Evolutionary conservation across 495 filamentous ascomycete genomes (phyloP).

Genomic region (Lepidopterella palustris): DNA sequence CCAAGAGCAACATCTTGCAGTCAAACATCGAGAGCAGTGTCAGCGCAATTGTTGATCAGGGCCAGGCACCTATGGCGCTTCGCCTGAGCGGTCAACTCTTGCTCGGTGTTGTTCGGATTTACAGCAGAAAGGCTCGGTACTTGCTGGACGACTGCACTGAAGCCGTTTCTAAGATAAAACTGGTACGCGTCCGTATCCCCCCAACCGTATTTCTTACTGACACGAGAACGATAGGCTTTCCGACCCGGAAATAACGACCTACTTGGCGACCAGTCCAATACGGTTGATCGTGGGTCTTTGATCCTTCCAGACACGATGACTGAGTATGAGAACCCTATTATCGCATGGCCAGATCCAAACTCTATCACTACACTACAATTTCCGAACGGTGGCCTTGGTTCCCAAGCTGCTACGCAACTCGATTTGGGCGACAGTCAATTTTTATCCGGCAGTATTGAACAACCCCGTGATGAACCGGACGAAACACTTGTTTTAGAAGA

Average conservation of each 20-base stretch:
- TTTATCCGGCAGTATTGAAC: slow-evolving; percentile 28
- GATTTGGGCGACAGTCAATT: slow-evolving; percentile 37
- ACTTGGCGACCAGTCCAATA: slow-evolving; percentile 41
- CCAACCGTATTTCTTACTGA: slow-evolving; percentile 4
- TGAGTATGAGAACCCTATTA: slow-evolving; percentile 79
- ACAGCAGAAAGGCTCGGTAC: slow-evolving; percentile 93
- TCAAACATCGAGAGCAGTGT: slow-evolving; percentile 90
- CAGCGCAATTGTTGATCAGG: slow-evolving; percentile 85
- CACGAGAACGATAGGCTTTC: slow-evolving; percentile 40
- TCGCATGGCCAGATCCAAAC: slow-evolving; percentile 38
- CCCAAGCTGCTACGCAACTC: slow-evolving; percentile 30
- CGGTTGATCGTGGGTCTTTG: slow-evolving; percentile 41
- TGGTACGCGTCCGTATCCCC: slow-evolving; percentile 54
- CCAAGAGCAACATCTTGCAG: slow-evolving; percentile 87
- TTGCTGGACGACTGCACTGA: slow-evolving; percentile 96
- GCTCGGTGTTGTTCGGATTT: slow-evolving; percentile 92
- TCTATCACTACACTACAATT: slow-evolving; percentile 32
- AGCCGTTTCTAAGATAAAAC: slow-evolving; percentile 93
- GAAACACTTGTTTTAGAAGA: slow-evolving; percentile 50
- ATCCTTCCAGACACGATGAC: slow-evolving; percentile 79
- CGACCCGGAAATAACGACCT: slow-evolving; percentile 50
- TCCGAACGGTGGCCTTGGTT: slow-evolving; percentile 1
- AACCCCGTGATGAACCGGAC: slow-evolving; percentile 30
- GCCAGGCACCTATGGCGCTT: slow-evolving; percentile 80
- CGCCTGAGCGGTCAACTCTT: slow-evolving; percentile 90